Evolutionary conservation across 495 filamentous ascomycete genomes (phyloP).

Genomic region (Daldinia grandis): DNA sequence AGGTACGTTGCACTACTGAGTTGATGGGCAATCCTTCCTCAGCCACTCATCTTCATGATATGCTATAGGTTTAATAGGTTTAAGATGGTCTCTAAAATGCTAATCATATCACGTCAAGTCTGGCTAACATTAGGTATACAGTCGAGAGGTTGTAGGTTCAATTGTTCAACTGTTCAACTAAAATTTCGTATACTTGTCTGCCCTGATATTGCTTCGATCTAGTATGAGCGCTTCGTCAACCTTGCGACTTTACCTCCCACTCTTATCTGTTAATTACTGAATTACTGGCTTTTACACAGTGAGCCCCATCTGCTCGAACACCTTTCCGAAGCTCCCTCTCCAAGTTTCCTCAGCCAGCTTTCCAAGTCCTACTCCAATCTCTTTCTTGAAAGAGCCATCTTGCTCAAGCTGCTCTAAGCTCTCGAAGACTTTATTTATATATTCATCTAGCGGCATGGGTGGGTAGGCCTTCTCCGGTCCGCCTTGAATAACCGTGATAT

Average conservation of each 20-base stretch:
- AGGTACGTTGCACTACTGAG: no score
- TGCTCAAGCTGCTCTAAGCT: slow-evolving; percentile 26
- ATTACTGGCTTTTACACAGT: neutral
- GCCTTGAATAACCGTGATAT: slow-evolving; percentile 32
- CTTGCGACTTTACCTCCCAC: neutral
- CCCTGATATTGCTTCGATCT: no score
- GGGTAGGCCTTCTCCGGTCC: slow-evolving; percentile 39
- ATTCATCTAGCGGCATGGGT: slow-evolving; percentile 44
- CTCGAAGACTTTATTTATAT: slow-evolving; percentile 38
- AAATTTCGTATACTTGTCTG: no score
- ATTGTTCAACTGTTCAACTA: no score
- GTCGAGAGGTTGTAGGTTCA: no score
- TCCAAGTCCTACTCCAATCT: slow-evolving; percentile 46
- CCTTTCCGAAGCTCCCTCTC: slow-evolving; percentile 44
- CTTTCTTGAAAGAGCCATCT: slow-evolving; percentile 38
- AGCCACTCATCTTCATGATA: no score
- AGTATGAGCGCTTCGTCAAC: no score
- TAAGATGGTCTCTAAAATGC: no score
- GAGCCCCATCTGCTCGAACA: neutral
- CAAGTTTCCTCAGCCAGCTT: slow-evolving; percentile 41
- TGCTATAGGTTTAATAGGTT: no score
- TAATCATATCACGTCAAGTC: no score
- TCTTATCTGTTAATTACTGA: neutral
- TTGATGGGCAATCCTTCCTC: no score
- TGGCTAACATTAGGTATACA: no score